Conservation (phyloP, 2,329 filamentous ascomycete species). For the Zymoseptoria brevis region DNA sequence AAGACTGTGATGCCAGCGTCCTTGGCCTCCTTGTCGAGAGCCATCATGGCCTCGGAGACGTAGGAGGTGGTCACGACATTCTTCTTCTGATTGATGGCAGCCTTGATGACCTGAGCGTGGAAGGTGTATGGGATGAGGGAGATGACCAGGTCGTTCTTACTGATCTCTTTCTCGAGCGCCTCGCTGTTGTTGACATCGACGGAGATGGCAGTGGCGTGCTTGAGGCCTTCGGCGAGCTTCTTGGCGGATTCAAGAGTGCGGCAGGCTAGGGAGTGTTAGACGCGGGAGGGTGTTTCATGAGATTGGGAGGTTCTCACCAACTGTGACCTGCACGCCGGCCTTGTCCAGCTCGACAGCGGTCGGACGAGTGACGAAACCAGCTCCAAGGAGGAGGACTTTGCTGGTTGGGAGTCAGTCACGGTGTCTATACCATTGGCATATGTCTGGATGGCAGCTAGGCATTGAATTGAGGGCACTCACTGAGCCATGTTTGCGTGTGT, state of each 20-base stretch:
- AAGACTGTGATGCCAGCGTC: slow-evolving; percentile 91
- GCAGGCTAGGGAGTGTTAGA: slow-evolving; percentile 53
- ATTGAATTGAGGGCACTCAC: background rate
- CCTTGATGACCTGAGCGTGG: slow-evolving; percentile 85
- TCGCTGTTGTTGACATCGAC: slow-evolving; percentile 72
- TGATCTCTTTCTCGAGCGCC: slow-evolving; percentile 73
- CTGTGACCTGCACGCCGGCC: slow-evolving; percentile 49
- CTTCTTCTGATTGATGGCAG: slow-evolving; percentile 88
- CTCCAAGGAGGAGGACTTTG: slow-evolving; percentile 44
- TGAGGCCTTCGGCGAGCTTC: slow-evolving; percentile 63
- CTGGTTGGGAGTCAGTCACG: slow-evolving; percentile 12
- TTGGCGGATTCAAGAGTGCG: slow-evolving; percentile 70
- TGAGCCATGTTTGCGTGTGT: background rate
- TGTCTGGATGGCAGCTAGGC: background rate
- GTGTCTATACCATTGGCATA: no score
- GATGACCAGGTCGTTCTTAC: slow-evolving; percentile 52
- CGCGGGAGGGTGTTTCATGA: background rate
- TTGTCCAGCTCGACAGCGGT: slow-evolving; percentile 52
- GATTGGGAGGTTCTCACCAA: slow-evolving; percentile 38
- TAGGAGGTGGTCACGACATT: slow-evolving; percentile 94
- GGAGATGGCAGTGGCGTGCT: slow-evolving; percentile 66
- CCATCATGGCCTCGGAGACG: slow-evolving; percentile 84
- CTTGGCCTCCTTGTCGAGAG: slow-evolving; percentile 75
- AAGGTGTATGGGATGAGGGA: slow-evolving; percentile 82
- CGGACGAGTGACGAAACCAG: slow-evolving; percentile 50